Conservation (phyloP, 192 early-diverging fungal species). For the Coemansia sp. region DNA sequence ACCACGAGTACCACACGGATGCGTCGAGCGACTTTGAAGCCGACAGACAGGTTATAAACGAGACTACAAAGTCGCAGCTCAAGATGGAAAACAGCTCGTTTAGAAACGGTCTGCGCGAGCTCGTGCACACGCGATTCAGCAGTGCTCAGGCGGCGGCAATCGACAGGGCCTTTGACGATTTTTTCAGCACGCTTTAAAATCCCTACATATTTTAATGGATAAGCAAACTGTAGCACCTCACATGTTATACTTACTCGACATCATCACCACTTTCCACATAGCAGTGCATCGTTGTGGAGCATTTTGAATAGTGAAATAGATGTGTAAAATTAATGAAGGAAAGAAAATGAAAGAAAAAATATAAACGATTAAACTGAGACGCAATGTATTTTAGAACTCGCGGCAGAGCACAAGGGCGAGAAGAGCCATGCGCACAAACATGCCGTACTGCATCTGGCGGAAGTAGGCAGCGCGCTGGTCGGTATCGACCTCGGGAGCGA, state of each 20-base stretch:
- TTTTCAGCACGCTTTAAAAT: constrained; percentile 13
- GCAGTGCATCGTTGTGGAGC: too few species aligned
- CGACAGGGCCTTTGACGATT: constrained; percentile 8
- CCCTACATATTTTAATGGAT: background rate
- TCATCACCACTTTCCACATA: too few species aligned
- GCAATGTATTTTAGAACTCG: constrained; percentile 39
- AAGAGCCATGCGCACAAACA: constrained; percentile 98
- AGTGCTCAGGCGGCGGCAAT: constrained; percentile 19
- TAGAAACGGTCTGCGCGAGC: constrained; percentile 26
- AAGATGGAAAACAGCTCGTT: constrained; percentile 22
- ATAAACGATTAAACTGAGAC: background rate
- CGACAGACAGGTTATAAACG: background rate
- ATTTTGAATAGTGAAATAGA: background rate
- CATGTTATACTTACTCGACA: too few species aligned
- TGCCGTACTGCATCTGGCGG: constrained; percentile 96
- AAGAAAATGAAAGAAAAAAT: constrained; percentile 3
- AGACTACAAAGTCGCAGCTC: constrained; percentile 23
- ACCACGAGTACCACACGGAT: constrained; percentile 7
- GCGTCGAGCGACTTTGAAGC: constrained; percentile 21
- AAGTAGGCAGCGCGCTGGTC: constrained; percentile 98
- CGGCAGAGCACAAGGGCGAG: constrained; percentile 75
- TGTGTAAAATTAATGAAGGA: background rate
- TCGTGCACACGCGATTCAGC: constrained; percentile 17
- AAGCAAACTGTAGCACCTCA: too few species aligned
- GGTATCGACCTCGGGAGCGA: constrained; percentile 96